Percentiles rank a stretch among this genome's conserved stretches.
These are phyloP conservation scores for Pterulicium gracile DNA, from an alignment of 1,284 basidiomycete genomes.

Conservation along the genomic window DNA sequence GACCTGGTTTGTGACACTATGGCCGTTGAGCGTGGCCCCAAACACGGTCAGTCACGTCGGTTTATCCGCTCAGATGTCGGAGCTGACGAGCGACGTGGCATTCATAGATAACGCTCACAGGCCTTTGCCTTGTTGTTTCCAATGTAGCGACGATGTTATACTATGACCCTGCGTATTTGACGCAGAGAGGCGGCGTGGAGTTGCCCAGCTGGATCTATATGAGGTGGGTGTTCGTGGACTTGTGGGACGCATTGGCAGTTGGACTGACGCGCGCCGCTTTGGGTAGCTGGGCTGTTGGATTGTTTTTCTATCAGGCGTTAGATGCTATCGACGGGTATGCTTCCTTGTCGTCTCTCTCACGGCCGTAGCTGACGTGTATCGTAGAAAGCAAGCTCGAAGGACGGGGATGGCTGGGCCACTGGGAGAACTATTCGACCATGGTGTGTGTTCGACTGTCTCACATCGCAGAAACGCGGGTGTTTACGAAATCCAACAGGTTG, in stretches of 20 bases:
- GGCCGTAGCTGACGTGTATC: constrained; percentile 6
- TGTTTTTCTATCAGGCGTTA: constrained; percentile 90
- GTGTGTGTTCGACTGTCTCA: constrained; percentile 30
- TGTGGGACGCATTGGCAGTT: constrained; percentile 3
- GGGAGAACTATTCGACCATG: constrained; percentile 97
- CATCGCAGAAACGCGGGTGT: neutral
- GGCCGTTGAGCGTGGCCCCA: constrained; percentile 83
- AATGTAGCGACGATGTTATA: constrained; percentile 82
- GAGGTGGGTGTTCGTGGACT: constrained; percentile 40
- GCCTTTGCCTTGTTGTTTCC: constrained; percentile 71
- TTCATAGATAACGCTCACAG: constrained; percentile 72
- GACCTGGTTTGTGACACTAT: constrained; percentile 89
- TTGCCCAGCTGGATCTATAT: constrained; percentile 82
- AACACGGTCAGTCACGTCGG: constrained; percentile 59
- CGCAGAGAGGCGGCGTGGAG: constrained; percentile 52
- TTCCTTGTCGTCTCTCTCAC: neutral
- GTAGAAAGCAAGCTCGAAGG: constrained; percentile 86
- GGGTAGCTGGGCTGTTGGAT: constrained; percentile 73
- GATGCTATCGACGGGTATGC: constrained; percentile 81
- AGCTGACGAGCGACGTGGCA: neutral
- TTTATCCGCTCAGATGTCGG: neutral
- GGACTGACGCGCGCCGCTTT: constrained; percentile 3
- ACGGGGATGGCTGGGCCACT: constrained; percentile 95
- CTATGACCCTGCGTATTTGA: constrained; percentile 71
- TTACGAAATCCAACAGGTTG: constrained; percentile 39